Conservation (phyloP, 2,329 filamentous ascomycete genomes). For the Xylaria polymorpha region DNA sequence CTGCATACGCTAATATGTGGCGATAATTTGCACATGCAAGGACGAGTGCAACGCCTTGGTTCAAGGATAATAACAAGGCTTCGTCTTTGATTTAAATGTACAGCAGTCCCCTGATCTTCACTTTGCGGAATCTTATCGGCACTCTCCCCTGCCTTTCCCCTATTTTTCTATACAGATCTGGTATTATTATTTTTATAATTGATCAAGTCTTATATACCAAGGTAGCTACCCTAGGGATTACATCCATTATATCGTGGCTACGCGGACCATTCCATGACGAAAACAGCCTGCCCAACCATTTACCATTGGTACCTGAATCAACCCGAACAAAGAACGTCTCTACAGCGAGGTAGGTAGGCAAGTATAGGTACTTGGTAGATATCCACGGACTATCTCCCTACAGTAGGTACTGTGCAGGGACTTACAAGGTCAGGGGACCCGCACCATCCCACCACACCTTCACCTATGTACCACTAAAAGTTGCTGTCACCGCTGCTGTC, state of each 20-base stretch:
- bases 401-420: constrained; percentile 18
- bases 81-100: not conserved
- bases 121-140: not conserved
- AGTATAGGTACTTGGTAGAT: not conserved
- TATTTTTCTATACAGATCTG: not conserved
- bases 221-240: not conserved
- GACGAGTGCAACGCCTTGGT: constrained; percentile 1
- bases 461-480: constrained; percentile 3
- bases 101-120: constrained; percentile 8
- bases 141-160: constrained; percentile 1
- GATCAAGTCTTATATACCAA: not conserved
- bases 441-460: constrained; percentile 28
- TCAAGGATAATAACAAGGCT: not conserved
- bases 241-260: not conserved
- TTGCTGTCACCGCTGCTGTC: constrained; percentile 10
- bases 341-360: not conserved
- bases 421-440: constrained; percentile 27
- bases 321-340: constrained; percentile 27
- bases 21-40: constrained; percentile 13
- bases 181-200: not conserved
- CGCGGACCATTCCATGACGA: constrained; percentile 12
- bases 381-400: constrained; percentile 4
- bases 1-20: constrained; percentile 5
- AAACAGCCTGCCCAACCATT: constrained; percentile 20
- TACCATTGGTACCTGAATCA: constrained; percentile 36